These are phyloP conservation scores for Jackrogersella multiformis DNA, from an alignment of 495 filamentous ascomycete species.

Conservation along the genomic window DNA sequence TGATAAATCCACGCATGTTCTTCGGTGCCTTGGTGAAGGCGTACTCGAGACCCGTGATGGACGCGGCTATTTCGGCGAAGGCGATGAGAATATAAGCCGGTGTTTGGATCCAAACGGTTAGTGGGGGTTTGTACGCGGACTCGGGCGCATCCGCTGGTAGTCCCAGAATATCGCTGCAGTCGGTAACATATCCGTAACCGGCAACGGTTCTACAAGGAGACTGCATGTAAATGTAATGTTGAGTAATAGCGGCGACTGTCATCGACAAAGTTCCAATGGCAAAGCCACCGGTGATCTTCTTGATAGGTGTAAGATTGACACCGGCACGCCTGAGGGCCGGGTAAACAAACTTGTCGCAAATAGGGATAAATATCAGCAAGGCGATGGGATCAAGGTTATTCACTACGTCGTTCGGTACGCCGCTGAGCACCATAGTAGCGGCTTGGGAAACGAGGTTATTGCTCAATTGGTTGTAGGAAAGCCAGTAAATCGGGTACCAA, in stretches of 20 bases:
- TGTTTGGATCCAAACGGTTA: constrained; percentile 50
- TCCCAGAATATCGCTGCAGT: constrained; percentile 49
- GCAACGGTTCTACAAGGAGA: constrained; percentile 61
- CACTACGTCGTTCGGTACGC: constrained; percentile 81
- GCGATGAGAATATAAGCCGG: constrained; percentile 36
- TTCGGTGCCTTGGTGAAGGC: constrained; percentile 82
- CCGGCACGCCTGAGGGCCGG: constrained; percentile 69
- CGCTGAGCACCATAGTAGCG: constrained; percentile 72
- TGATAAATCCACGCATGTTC: constrained; percentile 79
- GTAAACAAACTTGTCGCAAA: constrained; percentile 75
- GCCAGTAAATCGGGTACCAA: constrained; percentile 67
- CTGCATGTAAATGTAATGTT: constrained; percentile 75
- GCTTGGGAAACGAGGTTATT: constrained; percentile 83
- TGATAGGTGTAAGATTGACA: constrained; percentile 76
- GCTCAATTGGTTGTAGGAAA: constrained; percentile 58
- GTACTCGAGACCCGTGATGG: constrained; percentile 66
- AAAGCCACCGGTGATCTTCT: constrained; percentile 77
- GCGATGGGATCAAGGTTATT: constrained; percentile 81
- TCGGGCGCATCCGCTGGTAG: constrained; percentile 29
- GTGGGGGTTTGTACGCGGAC: constrained; percentile 50
- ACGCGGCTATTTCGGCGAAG: constrained; percentile 52
- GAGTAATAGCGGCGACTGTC: constrained; percentile 71
- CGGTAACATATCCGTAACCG: constrained; percentile 48
- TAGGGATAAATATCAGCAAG: constrained; percentile 81
- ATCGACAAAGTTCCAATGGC: constrained; percentile 67